phyloP scores from a whole-genome alignment of 75 land plant genomes.

The Adiantum capillusveneris region DNA sequence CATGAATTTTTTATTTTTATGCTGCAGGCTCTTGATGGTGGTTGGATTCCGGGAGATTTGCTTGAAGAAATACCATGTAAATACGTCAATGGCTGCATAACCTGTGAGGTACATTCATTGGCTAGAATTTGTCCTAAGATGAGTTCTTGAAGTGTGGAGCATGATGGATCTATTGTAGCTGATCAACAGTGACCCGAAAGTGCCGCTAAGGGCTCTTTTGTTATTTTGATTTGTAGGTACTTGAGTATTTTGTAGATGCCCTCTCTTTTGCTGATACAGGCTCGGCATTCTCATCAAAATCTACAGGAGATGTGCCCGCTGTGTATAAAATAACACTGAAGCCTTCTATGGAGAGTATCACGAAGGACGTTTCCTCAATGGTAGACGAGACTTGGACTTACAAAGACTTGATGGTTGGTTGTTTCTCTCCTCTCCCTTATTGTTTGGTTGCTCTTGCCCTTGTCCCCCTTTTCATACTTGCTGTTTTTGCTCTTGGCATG shows the following conservation, averaged over 20 bases:
- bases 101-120: slow-evolving; percentile 62
- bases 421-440: slow-evolving; percentile 1
- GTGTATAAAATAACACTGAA: slow-evolving; percentile 51
- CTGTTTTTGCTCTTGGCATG: not conserved
- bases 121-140: no score
- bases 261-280: slow-evolving; percentile 26
- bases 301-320: slow-evolving; percentile 33
- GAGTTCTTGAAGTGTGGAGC: no score
- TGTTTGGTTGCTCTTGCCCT: slow-evolving; percentile 8
- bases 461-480: slow-evolving; percentile 1
- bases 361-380: slow-evolving; percentile 76
- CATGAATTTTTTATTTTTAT: not conserved
- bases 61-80: slow-evolving; percentile 84
- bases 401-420: slow-evolving; percentile 76
- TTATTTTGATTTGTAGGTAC: slow-evolving; percentile 45
- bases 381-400: slow-evolving; percentile 82
- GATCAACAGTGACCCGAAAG: no score
- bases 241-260: slow-evolving; percentile 63
- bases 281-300: slow-evolving; percentile 10
- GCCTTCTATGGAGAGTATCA: slow-evolving; percentile 77
- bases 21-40: slow-evolving; percentile 76
- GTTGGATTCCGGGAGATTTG: slow-evolving; percentile 75
- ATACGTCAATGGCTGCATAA: slow-evolving; percentile 60
- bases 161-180: no score
- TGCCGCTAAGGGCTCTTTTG: not conserved